Conservation (phyloP, 2,329 filamentous ascomycete species). For the Scedosporium aurantiacum region DNA sequence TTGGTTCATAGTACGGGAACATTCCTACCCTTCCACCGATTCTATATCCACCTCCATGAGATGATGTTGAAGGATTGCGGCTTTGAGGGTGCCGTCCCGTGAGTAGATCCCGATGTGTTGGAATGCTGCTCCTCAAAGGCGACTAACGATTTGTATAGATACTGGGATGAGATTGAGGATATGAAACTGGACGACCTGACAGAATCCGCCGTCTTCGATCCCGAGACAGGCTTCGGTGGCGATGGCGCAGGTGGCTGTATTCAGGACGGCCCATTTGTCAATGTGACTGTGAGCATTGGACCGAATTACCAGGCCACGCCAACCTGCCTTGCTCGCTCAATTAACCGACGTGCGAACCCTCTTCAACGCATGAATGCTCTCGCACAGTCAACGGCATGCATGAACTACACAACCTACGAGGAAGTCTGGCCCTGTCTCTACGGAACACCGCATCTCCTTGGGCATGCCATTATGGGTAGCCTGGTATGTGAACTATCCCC, state of each 20-base stretch:
- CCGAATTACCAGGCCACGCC: background rate
- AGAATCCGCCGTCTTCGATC: background rate
- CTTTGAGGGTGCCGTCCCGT: constrained; percentile 18
- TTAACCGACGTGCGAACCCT: background rate
- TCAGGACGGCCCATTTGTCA: background rate
- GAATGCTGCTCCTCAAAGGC: background rate
- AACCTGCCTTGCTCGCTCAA: background rate
- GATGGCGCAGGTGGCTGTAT: background rate
- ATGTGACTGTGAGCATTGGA: background rate
- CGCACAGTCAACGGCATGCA: background rate
- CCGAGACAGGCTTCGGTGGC: background rate
- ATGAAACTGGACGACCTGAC: background rate
- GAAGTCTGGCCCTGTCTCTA: constrained; percentile 14
- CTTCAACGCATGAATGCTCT: background rate
- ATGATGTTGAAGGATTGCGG: constrained; percentile 15
- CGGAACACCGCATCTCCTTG: no score
- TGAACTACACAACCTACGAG: constrained; percentile 1
- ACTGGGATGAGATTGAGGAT: background rate
- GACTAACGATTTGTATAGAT: background rate
- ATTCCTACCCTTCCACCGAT: constrained; percentile 20
- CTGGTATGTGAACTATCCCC: no score
- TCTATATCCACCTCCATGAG: constrained; percentile 17
- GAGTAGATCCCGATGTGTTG: background rate
- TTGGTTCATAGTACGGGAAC: constrained; percentile 8
- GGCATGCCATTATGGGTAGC: no score